Percentiles rank a stretch among this genome's conserved stretches.
These are phyloP conservation scores for Arachnomyces sp. DNA, from an alignment of 2,329 filamentous ascomycete genomes.

Conservation along the genomic window DNA sequence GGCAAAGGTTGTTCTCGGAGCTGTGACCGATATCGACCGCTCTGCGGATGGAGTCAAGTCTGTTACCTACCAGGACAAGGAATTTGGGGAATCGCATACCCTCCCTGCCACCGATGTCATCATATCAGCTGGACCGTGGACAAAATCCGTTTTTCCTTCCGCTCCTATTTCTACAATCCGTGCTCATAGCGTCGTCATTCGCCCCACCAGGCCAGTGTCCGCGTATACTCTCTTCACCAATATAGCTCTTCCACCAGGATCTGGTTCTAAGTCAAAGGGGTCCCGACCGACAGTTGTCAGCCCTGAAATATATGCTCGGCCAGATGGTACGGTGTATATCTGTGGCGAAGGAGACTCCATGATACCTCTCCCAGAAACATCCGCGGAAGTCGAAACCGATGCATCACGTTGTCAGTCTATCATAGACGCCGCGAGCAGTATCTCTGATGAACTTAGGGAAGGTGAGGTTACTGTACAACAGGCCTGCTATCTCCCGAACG, in stretches of 20 bases:
- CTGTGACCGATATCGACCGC: constrained; percentile 61
- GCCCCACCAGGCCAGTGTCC: constrained; percentile 45
- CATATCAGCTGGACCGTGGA: constrained; percentile 58
- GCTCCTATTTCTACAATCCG: constrained; percentile 55
- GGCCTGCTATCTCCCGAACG: constrained; percentile 87
- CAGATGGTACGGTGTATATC: constrained; percentile 83
- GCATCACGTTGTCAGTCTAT: constrained; percentile 74
- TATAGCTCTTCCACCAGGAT: constrained; percentile 64
- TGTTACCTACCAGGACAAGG: constrained; percentile 56
- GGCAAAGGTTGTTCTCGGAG: constrained; percentile 58
- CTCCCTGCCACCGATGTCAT: constrained; percentile 54
- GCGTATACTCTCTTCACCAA: constrained; percentile 63
- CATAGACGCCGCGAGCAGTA: constrained; percentile 61
- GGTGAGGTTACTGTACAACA: constrained; percentile 68
- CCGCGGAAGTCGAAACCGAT: constrained; percentile 70
- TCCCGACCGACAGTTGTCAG: constrained; percentile 58
- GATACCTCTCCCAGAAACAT: constrained; percentile 66
- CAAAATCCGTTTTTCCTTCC: constrained; percentile 42
- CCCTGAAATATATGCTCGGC: constrained; percentile 89
- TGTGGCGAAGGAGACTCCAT: constrained; percentile 80
- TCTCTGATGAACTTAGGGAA: constrained; percentile 53
- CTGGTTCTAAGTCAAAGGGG: constrained; percentile 40
- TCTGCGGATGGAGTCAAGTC: constrained; percentile 47
- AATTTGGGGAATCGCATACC: constrained; percentile 39
- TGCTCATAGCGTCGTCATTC: constrained; percentile 57